A percentile compares a stretch with the other conserved stretches of the same genome.
phyloP scores from a whole-genome alignment of 208 protist genomes.

The Wallacemonas sp. region DNA sequence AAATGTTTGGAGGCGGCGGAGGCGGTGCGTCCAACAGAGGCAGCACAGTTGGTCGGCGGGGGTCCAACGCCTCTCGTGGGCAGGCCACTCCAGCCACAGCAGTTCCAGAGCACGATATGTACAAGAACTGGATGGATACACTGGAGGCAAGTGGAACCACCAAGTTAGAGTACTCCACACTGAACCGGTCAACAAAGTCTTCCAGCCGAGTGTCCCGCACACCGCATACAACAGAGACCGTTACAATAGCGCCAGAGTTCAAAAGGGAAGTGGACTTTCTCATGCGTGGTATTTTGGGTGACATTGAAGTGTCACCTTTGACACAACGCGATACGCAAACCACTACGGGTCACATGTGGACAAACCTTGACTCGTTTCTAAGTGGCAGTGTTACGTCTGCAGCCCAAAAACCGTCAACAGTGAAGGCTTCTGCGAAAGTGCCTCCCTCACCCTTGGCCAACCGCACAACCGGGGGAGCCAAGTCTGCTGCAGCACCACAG shows the following conservation, averaged over 20 bases:
- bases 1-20: background rate
- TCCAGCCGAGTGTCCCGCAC: background rate
- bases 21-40: too few relatives aligned
- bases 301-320: constrained; percentile 1
- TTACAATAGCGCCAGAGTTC: constrained; percentile 24
- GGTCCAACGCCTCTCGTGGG: constrained; percentile 2
- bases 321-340: background rate
- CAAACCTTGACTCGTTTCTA: constrained; percentile 10
- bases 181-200: background rate
- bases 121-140: constrained; percentile 8
- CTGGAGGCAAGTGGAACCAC: constrained; percentile 2
- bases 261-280: constrained; percentile 43
- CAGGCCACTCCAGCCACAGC: background rate
- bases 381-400: background rate
- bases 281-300: constrained; percentile 21
- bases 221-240: background rate
- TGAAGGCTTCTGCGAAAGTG: background rate
- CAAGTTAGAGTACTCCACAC: background rate
- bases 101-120: background rate
- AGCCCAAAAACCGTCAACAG: background rate
- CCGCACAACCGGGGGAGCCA: too few relatives aligned
- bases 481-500: too few relatives aligned
- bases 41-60: background rate
- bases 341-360: background rate
- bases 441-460: too few relatives aligned